These are phyloP conservation scores for Aureobasidium sp. DNA, from an alignment of 2,329 filamentous ascomycete genomes.

Conservation along the genomic window DNA sequence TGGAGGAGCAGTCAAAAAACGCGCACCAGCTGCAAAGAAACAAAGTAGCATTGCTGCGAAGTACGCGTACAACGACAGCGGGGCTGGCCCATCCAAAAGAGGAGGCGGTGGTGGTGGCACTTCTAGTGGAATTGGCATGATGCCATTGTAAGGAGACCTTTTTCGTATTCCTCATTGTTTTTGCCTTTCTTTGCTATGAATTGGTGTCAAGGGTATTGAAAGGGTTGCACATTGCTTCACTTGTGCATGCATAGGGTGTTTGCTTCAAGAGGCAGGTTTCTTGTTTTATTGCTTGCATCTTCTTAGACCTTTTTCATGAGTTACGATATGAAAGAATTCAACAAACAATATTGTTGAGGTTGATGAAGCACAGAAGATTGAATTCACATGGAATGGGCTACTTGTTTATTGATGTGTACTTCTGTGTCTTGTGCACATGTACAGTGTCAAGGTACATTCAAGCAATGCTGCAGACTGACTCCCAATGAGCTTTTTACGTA, in stretches of 20 bases:
- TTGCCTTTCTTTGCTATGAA: background rate
- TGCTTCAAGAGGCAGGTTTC: background rate
- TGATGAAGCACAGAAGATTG: too few relatives aligned
- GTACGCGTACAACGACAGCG: background rate
- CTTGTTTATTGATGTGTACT: too few relatives aligned
- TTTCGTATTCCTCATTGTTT: background rate
- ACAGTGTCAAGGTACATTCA: too few relatives aligned
- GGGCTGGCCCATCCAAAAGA: background rate
- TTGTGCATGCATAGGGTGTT: background rate
- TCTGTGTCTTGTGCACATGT: too few relatives aligned
- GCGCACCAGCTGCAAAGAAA: background rate
- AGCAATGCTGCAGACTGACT: too few relatives aligned
- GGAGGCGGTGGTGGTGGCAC: slow-evolving; percentile 13
- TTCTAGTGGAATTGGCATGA: slow-evolving; percentile 28
- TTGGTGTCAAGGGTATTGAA: background rate
- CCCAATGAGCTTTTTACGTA: too few relatives aligned
- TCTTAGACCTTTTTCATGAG: background rate
- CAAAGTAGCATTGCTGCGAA: slow-evolving; percentile 2
- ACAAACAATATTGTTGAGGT: too few relatives aligned
- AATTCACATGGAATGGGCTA: too few relatives aligned
- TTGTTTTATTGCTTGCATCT: background rate
- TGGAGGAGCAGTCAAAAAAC: slow-evolving; percentile 13
- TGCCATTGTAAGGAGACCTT: slow-evolving; percentile 25
- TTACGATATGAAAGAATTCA: background rate
- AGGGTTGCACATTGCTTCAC: background rate